Evolutionary conservation across 768 basidiomycete species (phyloP), one percentile per base, ranked within the genome.

Genomic region (Lentinus tigrinus): DNA sequence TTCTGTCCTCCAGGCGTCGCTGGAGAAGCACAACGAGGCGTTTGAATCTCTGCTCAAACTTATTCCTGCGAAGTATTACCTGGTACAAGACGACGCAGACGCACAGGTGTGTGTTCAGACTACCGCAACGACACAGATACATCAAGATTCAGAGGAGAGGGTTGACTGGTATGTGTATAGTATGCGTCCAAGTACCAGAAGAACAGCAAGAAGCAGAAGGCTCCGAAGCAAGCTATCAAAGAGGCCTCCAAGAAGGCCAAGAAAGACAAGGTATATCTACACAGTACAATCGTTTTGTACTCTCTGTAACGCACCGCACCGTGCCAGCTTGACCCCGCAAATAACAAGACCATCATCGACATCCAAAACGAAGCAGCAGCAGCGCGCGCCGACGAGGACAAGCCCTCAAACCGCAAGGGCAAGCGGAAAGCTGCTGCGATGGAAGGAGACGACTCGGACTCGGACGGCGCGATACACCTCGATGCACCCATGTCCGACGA

Each of bases 61-160:
- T 46, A 97, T 98, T 54, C 96, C 96, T 0, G 81, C 95, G 5
- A 89, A 88, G 75, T 93, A 90, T 70, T 98, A 98, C 73, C 77
- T 97, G 48, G 81, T 84, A 2, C 79, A 77, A 39, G 87, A 89
- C 19, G 81, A 83, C 44, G 75, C 77, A 1, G 84, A 88, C 50
- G 88, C 88, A 58, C 84, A 87, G 79, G 90, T 57, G 48, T 6
- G 19, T 43, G 13, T 11, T 24, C 16, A 3, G 28, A 16, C 10
- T 24, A 28, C 26, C 34, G 43, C 19, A 14, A 3, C 8, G 26
- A 24, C 13, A 17, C 28, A 13, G 16, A 37, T 52, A 28, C n/a
- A n/a, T n/a, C n/a, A n/a, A n/a, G n/a, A n/a, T n/a, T n/a, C n/a
- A n/a, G n/a, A n/a, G n/a, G n/a, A n/a, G n/a, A n/a, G n/a, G n/a